Evolutionary conservation across 768 basidiomycete species (phyloP), one percentile per base, ranked within the genome.

Genomic region (Kwoniella dendrophila): DNA sequence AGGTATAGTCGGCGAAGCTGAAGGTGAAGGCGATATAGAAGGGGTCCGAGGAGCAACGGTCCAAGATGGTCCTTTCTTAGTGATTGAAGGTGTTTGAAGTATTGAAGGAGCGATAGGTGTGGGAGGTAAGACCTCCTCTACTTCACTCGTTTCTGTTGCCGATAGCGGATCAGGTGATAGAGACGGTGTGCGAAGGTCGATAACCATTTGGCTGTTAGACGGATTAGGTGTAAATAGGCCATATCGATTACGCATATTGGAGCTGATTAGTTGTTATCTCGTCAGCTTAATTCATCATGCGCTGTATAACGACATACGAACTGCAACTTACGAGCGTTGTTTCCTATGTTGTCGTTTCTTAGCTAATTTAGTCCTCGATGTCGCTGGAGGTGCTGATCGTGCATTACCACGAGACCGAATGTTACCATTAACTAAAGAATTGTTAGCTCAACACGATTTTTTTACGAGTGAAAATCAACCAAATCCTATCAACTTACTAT

Each of bases 91-190:
- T n/a, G n/a, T n/a, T n/a, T n/a, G n/a, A n/a, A n/a, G n/a, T n/a
- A 6, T 20, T 20, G 36, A 4, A 22, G 36, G 10, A 18, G 27
- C 10, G 18, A 22, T 41, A 5, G 55, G 41, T 8, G 55, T 56
- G 10, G 43, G 22, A 3, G 55, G 43, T 33, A 33, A 11, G 29
- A 20, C 14, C 6, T 33, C 30, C 6, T 7, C 29, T 8, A 30
- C 22, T 56, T 45, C 24, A 2, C 36, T 1, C 6, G n/a, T 20
- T 11, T 45, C 54, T 3, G 16, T 26, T 27, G 54, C 60, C 24
- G 60, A 54, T 11, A 34, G 44, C 10, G 60, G 34, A 48, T 62
- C 60, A 27, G 60, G 47, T 11, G 60, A 62, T 20, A 54, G 38
- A 1, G 60, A 47, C 2, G 52, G 52, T 0, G 55, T 26, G 34